phyloP scores from a whole-genome alignment of 441 rosid genomes.

The Theobroma grandiflorum region DNA sequence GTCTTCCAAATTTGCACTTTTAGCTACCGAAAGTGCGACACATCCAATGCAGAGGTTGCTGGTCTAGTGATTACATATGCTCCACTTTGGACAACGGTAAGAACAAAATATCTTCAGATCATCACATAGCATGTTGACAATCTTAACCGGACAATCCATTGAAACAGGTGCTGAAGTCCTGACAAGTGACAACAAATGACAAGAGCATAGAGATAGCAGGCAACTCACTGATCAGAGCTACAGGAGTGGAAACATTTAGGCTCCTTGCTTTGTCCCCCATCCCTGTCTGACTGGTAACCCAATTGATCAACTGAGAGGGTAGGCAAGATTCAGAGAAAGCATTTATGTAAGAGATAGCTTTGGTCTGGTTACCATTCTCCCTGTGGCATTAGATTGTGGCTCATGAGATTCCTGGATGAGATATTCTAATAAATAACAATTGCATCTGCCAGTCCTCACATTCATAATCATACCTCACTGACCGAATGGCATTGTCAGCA shows the following conservation, averaged over 20 bases:
- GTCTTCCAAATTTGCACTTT: slow-evolving; percentile 31
- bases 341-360: slow-evolving; percentile 48
- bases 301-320: slow-evolving; percentile 56
- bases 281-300: slow-evolving; percentile 58
- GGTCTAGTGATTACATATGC: slow-evolving; percentile 38
- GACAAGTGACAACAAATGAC: slow-evolving; percentile 23
- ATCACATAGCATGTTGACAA: slow-evolving; percentile 38
- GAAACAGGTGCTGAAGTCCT: slow-evolving; percentile 36
- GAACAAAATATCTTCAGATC: slow-evolving; percentile 30
- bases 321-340: slow-evolving; percentile 62
- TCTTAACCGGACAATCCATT: slow-evolving; percentile 32
- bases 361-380: slow-evolving; percentile 55
- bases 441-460: slow-evolving; percentile 12
- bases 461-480: slow-evolving; percentile 52
- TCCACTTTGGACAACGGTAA: slow-evolving; percentile 35
- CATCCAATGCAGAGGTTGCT: slow-evolving; percentile 28
- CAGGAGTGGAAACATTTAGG: slow-evolving; percentile 51
- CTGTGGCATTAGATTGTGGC: slow-evolving; percentile 48
- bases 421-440: slow-evolving; percentile 22
- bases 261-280: slow-evolving; percentile 41
- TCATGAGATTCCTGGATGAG: slow-evolving; percentile 33
- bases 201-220: slow-evolving; percentile 25
- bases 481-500: slow-evolving; percentile 52
- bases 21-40: slow-evolving; percentile 23
- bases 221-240: slow-evolving; percentile 70